Conservation (phyloP, 257 asterid species). For the Salvia rosmarinus region DNA sequence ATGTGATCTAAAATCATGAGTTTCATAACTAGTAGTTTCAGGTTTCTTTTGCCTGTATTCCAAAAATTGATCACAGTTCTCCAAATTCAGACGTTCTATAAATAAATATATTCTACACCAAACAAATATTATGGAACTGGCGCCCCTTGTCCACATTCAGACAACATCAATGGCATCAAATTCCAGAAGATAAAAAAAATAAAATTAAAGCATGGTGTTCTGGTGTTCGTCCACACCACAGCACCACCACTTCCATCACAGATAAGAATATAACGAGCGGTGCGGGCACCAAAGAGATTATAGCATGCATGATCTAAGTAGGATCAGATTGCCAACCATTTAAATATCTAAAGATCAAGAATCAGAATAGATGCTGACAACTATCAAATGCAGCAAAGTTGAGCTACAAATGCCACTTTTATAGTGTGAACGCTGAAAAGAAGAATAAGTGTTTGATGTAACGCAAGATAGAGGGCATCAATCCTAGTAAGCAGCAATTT, state of each 20-base stretch:
- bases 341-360: not conserved
- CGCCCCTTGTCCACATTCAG: not conserved
- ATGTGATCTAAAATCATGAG: no score
- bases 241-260: not conserved
- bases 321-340: not conserved
- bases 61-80: not conserved
- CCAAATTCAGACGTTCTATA: not conserved
- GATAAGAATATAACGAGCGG: conserved; percentile 7
- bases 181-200: conserved; percentile 30
- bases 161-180: conserved; percentile 34
- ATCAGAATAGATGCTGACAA: conserved; percentile 33
- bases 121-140: not conserved
- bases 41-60: no score
- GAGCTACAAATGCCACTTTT: conserved; percentile 8
- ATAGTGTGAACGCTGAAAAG: conserved; percentile 3
- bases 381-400: conserved; percentile 8
- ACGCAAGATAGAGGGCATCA: not conserved
- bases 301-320: not conserved
- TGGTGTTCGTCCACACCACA: conserved; percentile 2
- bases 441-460: conserved; percentile 8
- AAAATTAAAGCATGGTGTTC: not conserved
- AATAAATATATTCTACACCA: not conserved
- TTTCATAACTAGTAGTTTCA: no score
- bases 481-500: not conserved
- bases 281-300: not conserved